phyloP scores from a whole-genome alignment of 2,329 filamentous ascomycete species.

The Chaetothyriales sp. region DNA sequence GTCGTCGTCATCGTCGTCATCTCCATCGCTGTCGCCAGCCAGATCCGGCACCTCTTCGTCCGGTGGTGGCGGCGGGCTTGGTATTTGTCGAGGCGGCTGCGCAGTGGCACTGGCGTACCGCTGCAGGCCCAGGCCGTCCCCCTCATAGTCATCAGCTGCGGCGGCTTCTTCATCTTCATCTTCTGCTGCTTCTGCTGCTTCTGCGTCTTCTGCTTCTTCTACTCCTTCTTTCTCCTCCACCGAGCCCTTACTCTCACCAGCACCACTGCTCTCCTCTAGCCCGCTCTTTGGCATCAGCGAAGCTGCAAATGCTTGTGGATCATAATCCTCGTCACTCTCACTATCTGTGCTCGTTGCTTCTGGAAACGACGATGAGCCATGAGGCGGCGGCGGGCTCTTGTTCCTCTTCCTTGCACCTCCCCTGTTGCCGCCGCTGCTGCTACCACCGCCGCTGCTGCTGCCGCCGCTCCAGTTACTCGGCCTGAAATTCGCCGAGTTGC shows the following conservation, averaged over 20 bases:
- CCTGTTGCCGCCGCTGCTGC: not conserved
- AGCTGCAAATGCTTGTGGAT: not conserved
- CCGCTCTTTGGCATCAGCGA: not conserved
- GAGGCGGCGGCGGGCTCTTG: not conserved
- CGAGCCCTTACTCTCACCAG: not conserved
- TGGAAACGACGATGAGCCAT: not conserved
- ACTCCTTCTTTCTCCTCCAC: not conserved
- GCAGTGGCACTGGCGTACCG: constrained; percentile 12
- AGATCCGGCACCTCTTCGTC: constrained; percentile 2
- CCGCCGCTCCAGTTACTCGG: not conserved
- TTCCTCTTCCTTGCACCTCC: not conserved
- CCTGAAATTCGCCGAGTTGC: not conserved
- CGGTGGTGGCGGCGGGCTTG: not conserved
- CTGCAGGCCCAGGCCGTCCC: constrained; percentile 7
- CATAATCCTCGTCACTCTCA: not conserved
- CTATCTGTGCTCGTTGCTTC: not conserved
- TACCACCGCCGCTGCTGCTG: too few species aligned
- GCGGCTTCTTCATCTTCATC: constrained; percentile 9
- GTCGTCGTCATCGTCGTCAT: constrained; percentile 3
- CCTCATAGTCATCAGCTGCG: constrained; percentile 8
- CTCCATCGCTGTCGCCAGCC: constrained; percentile 6
- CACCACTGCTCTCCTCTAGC: not conserved
- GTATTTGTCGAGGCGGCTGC: constrained; percentile 5
- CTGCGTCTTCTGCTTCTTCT: constrained; percentile 8
- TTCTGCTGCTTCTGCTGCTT: too few species aligned